Base-by-base conservation (phyloP, 208 protist genomes). In the Vickermania spadyakhi region DNA sequence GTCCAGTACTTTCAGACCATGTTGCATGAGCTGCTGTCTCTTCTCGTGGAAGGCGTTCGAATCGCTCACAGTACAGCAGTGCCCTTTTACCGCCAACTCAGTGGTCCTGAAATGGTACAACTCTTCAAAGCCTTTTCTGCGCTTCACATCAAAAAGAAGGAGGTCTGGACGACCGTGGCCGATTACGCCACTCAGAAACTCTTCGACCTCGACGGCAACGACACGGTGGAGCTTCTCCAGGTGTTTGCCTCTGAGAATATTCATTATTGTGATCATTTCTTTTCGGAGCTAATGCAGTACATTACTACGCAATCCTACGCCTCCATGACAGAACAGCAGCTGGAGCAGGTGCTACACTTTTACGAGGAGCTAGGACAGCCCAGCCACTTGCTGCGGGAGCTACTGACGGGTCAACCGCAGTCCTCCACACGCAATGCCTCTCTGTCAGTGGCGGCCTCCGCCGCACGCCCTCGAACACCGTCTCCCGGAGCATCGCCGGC, bases 171-270 rank as follows among this genome's bases (percentile, higher is more conserved):
- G 25, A 57, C 78, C n/a, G 53, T 91, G 5, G 81, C 80, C 2
- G 81, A 91, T 60, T 81, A 94, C 66, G 81, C 76, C 63, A 73
- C 88, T n/a, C 76, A 73, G 45, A 64, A 70, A 28, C 68, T 91
- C 11, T 71, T 79, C 59, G 68, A 31, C 31, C 76, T 94, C 31
- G 75, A 75, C 31, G 84, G 79, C 11, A 57, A 63, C 53, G 75
- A 94, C 54, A 72, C 91, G 26, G 72, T 81, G 53, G 66, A 64
- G 29, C 60, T 91, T 2, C 71, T 90, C 36, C 70, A 74, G 23
- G 65, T 75, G 3, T 67, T 94, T 11, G 77, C 80, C 54, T 62
- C 62, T 1, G 58, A 85, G 60, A 65, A 70, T 11, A 59, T 91
- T 3, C 50, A 62, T 42, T 71, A 85, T 54, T 89, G 86, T 66